A percentile compares a stretch with the other conserved stretches of the same genome.
These are phyloP conservation scores for Calonectria fujianensis DNA, from an alignment of 2,329 filamentous ascomycete species.

Conservation along the genomic window DNA sequence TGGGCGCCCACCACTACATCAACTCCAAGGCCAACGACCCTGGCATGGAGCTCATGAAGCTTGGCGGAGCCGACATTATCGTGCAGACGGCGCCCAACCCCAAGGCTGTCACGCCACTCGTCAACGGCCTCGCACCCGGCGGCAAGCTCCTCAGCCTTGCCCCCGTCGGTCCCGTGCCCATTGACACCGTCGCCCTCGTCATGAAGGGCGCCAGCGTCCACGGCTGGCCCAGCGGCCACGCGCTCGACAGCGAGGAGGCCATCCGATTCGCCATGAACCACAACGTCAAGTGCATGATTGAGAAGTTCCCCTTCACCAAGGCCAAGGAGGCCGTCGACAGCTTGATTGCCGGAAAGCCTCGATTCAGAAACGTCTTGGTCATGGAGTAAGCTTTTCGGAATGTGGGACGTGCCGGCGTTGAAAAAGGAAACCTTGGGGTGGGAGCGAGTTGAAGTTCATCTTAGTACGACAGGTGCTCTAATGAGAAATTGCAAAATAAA, in stretches of 20 bases:
- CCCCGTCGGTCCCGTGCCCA: slow-evolving; percentile 66
- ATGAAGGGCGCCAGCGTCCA: slow-evolving; percentile 75
- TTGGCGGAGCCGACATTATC: slow-evolving; percentile 78
- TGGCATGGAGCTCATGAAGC: slow-evolving; percentile 67
- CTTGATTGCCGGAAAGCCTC: slow-evolving; percentile 63
- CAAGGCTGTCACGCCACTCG: slow-evolving; percentile 70
- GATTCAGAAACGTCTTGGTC: slow-evolving; percentile 67
- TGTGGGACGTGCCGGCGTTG: neutral
- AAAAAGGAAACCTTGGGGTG: neutral
- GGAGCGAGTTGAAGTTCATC: neutral
- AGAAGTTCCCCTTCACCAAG: slow-evolving; percentile 77
- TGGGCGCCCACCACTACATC: slow-evolving; percentile 68
- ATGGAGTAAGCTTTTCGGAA: slow-evolving; percentile 57
- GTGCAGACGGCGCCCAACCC: slow-evolving; percentile 79
- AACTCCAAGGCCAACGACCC: slow-evolving; percentile 72
- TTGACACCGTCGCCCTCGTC: slow-evolving; percentile 66
- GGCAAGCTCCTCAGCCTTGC: slow-evolving; percentile 79
- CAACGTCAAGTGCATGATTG: slow-evolving; percentile 78
- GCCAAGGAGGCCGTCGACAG: slow-evolving; percentile 67
- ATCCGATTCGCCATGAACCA: slow-evolving; percentile 78
- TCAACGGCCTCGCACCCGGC: slow-evolving; percentile 70
- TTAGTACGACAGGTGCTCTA: neutral
- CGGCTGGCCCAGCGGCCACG: slow-evolving; percentile 78
- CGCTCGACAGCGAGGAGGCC: slow-evolving; percentile 79
- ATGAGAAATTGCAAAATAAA: neutral